Base-by-base conservation (phyloP, 495 filamentous ascomycete species). In the Penicillium manginii region DNA sequence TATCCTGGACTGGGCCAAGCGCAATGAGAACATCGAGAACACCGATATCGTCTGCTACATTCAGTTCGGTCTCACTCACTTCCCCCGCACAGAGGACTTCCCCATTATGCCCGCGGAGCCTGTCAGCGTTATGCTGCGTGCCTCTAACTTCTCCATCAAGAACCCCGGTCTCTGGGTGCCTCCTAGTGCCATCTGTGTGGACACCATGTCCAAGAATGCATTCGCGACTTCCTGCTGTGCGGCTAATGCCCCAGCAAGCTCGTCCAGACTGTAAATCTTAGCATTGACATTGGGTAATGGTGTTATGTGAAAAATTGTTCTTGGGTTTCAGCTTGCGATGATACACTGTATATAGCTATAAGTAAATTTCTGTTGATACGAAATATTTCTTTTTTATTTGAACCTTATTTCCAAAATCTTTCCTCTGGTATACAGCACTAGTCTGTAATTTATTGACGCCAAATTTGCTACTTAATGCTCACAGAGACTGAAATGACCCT, bases 141-240 rank as follows among this genome's bases (percentile, higher is more conserved):
- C 88, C 3, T 81, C 80, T 4, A 88, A 89, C 57, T 91, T 91
- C 77, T 88, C 88, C 65, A 80, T 84, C 37, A 80, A 78, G 73
- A 91, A 91, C 60, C 88, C 88, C 5, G 86, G 85, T 22, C 63
- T 90, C 6, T 88, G 89, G 74, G 88, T 91, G 37, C 82, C 87
- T 37, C 84, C 84, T 11, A 80, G 76, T 32, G 62, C 65, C 46
- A 57, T 70, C 39, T 70, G 67, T 68, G 67, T 70, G 42, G 67
- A 70, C 60, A 66, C 65, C 10, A 52, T 58, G 62, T 66, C 62
- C 3, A 66, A 48, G 39, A 66, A 64, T 60, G 67, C 67, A 2
- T 70, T 70, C 40, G 33, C 60, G n/a, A 32, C 65, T 40, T 68
- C 67, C 19, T 70, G 67, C 40, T 70, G 67, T 48, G 61, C 67